Evolutionary conservation across 1,284 basidiomycete genomes (phyloP).

Genomic region (Pyrrhoderma lamaoense): DNA sequence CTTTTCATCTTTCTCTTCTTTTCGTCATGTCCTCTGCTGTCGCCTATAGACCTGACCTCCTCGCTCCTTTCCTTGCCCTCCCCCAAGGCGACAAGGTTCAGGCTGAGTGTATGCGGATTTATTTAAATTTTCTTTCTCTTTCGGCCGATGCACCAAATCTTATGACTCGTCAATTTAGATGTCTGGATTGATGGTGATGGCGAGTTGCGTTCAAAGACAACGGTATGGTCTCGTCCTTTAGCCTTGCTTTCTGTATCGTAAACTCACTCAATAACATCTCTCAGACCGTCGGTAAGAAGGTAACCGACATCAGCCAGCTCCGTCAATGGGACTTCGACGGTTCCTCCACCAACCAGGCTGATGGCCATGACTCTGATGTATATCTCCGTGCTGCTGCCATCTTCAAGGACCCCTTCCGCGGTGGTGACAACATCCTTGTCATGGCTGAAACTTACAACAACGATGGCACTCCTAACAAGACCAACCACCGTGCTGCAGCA

Average conservation of each 20-base stretch:
- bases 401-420: slow-evolving; percentile 99
- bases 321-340: slow-evolving; percentile 99
- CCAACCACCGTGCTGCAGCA: slow-evolving; percentile 89
- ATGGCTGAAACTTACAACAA: slow-evolving; percentile 98
- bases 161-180: slow-evolving; percentile 43
- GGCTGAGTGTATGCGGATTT: slow-evolving; percentile 71
- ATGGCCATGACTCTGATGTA: slow-evolving; percentile 93
- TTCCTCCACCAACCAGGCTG: slow-evolving; percentile 94
- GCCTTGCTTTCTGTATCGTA: neutral
- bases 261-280: neutral
- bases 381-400: slow-evolving; percentile 96
- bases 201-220: slow-evolving; percentile 92
- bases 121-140: slow-evolving; percentile 5
- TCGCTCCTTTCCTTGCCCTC: slow-evolving; percentile 80
- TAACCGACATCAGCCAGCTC: slow-evolving; percentile 81
- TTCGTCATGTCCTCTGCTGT: slow-evolving; percentile 27
- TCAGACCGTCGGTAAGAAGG: slow-evolving; percentile 76
- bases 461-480: slow-evolving; percentile 96
- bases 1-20: slow-evolving; percentile 16
- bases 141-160: slow-evolving; percentile 29
- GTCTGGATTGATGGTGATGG: slow-evolving; percentile 94
- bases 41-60: slow-evolving; percentile 72
- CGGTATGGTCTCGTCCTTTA: slow-evolving; percentile 47
- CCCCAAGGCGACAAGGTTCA: slow-evolving; percentile 83
- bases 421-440: slow-evolving; percentile 95